Percentiles rank a stretch among this genome's conserved stretches.
Conservation (phyloP, 345 rosid genomes). For the Noccaea bulbosa region DNA sequence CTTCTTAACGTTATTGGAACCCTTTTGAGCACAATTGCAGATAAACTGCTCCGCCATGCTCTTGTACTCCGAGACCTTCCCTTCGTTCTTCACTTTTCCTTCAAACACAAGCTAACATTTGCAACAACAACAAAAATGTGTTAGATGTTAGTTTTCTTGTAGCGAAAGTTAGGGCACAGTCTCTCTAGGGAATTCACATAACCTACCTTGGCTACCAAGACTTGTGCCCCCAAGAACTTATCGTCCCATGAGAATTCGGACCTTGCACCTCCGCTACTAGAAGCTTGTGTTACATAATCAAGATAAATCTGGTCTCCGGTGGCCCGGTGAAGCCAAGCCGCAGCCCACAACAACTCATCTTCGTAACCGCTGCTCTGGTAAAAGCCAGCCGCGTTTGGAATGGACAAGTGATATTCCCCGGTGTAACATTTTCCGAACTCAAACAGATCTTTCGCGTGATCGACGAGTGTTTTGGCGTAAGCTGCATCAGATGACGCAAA, state of each 20-base stretch:
- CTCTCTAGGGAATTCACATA: not conserved
- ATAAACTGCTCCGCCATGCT: slow-evolving; percentile 88
- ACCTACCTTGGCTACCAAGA: slow-evolving; percentile 83
- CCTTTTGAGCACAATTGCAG: slow-evolving; percentile 84
- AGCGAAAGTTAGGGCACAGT: not conserved
- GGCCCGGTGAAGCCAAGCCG: slow-evolving; percentile 93
- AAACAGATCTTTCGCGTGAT: slow-evolving; percentile 60
- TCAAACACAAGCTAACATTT: slow-evolving; percentile 69
- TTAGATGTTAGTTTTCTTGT: not conserved
- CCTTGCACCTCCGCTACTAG: slow-evolving; percentile 65
- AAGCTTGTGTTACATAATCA: slow-evolving; percentile 66
- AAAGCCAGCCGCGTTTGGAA: slow-evolving; percentile 44
- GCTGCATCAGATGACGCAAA: slow-evolving; percentile 39
- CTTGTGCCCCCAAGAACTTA: slow-evolving; percentile 85
- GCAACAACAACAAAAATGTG: not conserved
- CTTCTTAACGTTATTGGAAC: slow-evolving; percentile 48
- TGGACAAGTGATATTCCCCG: slow-evolving; percentile 46
- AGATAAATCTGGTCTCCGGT: slow-evolving; percentile 71
- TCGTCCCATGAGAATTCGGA: slow-evolving; percentile 88
- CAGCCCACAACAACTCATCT: slow-evolving; percentile 96
- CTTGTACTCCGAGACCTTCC: slow-evolving; percentile 66
- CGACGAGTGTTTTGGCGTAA: slow-evolving; percentile 52
- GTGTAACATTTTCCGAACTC: slow-evolving; percentile 45
- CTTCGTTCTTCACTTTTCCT: slow-evolving; percentile 43
- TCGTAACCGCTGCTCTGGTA: slow-evolving; percentile 53